These are phyloP conservation scores for Cytidiella melzeri DNA, from an alignment of 768 basidiomycete species.

Conservation along the genomic window DNA sequence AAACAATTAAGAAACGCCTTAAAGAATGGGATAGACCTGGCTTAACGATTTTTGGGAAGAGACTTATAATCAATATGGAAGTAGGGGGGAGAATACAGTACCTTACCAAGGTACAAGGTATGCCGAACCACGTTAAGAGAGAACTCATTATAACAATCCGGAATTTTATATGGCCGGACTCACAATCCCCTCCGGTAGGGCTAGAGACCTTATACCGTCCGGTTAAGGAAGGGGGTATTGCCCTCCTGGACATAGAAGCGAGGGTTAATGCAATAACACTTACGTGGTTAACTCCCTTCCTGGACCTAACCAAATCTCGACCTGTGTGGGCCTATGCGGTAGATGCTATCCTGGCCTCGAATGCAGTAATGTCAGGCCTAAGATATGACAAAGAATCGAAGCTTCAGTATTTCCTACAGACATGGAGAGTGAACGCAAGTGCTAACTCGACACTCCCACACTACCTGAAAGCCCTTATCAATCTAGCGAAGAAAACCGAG, in stretches of 20 bases:
- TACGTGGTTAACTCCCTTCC: conserved; percentile 11
- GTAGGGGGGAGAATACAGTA: conserved; percentile 25
- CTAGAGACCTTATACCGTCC: neutral
- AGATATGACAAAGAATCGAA: neutral
- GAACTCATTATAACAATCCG: conserved; percentile 13
- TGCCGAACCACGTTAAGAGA: conserved; percentile 18
- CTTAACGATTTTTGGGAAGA: conserved; percentile 16
- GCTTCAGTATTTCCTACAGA: conserved; percentile 8
- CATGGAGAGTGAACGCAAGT: conserved; percentile 1
- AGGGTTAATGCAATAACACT: conserved; percentile 13
- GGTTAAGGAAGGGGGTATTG: conserved; percentile 4
- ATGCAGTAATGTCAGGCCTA: neutral
- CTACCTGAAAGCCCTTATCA: conserved; percentile 3
- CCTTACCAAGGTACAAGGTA: conserved; percentile 24
- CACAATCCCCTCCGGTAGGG: neutral
- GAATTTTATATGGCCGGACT: conserved; percentile 17
- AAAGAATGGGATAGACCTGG: conserved; percentile 7
- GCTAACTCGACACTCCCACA: neutral
- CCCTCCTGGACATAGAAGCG: conserved; percentile 8
- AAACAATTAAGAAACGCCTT: conserved; percentile 15
- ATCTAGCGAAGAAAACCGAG: neutral
- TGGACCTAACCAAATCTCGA: neutral
- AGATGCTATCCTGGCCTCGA: neutral
- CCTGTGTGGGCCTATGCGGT: conserved; percentile 12
- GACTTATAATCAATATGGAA: conserved; percentile 14